Evolutionary conservation across 805 yeast genomes (phyloP).

Genomic region (Novakomyces olei): DNA sequence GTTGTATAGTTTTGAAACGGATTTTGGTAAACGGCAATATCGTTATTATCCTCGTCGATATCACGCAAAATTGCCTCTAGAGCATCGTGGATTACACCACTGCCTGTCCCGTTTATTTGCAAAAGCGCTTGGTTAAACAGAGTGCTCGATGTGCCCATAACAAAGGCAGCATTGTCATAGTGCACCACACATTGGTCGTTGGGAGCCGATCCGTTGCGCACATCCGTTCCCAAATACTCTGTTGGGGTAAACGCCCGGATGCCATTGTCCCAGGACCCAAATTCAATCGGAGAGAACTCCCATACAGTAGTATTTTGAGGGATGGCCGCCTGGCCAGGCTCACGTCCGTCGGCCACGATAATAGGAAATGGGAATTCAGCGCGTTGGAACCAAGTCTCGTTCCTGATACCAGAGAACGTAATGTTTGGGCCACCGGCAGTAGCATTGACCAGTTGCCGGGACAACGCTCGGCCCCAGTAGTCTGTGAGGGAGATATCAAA

Average conservation of each 20-base stretch:
- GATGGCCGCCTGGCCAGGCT: constrained; percentile 27
- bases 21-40: constrained; percentile 58
- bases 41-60: constrained; percentile 18
- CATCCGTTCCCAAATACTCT: constrained; percentile 47
- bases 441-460: constrained; percentile 46
- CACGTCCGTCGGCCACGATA: constrained; percentile 27
- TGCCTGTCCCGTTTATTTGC: constrained; percentile 1
- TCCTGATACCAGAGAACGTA: constrained; percentile 35
- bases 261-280: constrained; percentile 79
- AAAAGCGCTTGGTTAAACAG: constrained; percentile 12
- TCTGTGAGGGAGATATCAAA: constrained; percentile 48
- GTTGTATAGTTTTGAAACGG: constrained; percentile 26
- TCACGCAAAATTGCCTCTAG: constrained; percentile 2
- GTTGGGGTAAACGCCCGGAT: constrained; percentile 41
- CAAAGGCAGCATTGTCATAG: constrained; percentile 55
- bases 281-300: constrained; percentile 34
- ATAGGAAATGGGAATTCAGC: constrained; percentile 56
- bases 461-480: constrained; percentile 56
- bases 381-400: constrained; percentile 34
- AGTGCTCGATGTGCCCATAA: constrained; percentile 39
- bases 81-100: constrained; percentile 1
- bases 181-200: constrained; percentile 32
- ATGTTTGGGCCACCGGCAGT: constrained; percentile 43
- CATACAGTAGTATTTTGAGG: constrained; percentile 42
- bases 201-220: constrained; percentile 35